Evolutionary conservation across 202 grass and related monocot genomes (phyloP).

Genomic region (Saccharum hybrid): DNA sequence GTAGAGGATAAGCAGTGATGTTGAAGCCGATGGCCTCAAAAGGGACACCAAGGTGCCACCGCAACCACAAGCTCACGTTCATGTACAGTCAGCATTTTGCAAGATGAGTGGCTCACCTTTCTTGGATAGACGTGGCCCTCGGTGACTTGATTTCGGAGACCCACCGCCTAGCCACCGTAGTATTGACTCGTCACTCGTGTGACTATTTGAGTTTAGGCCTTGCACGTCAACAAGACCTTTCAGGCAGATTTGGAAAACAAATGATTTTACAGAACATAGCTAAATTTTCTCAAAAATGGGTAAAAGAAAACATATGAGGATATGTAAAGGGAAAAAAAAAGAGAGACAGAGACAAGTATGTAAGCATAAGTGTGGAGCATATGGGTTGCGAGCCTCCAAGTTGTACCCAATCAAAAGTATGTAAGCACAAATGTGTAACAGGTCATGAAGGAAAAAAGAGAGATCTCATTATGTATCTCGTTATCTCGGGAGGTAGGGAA

Average conservation of each 20-base stretch:
- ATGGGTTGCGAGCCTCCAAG: too few relatives aligned
- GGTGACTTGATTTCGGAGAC: neutral
- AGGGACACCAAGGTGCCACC: conserved; percentile 20
- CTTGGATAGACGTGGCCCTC: conserved; percentile 13
- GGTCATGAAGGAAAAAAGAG: neutral
- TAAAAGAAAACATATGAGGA: neutral
- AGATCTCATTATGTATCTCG: conserved; percentile 1
- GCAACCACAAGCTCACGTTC: conserved; percentile 23
- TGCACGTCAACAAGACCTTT: neutral
- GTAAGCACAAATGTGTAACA: neutral
- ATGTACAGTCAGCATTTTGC: conserved; percentile 36
- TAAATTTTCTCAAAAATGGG: neutral
- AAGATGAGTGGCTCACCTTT: conserved; percentile 39
- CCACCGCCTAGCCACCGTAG: too few relatives aligned
- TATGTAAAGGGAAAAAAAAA: neutral
- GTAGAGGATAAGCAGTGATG: conserved; percentile 32
- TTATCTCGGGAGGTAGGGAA: conserved; percentile 13
- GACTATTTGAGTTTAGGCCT: neutral
- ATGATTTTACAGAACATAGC: neutral
- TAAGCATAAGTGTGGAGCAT: neutral
- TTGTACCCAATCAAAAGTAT: neutral
- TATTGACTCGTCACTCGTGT: neutral
- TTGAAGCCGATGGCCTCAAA: conserved; percentile 27
- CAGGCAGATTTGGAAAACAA: neutral
- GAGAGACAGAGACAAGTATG: neutral